A percentile compares a stretch with the other conserved stretches of the same genome.
phyloP scores from a whole-genome alignment of 2,329 filamentous ascomycete species.

The Chaetothyriales sp. region DNA sequence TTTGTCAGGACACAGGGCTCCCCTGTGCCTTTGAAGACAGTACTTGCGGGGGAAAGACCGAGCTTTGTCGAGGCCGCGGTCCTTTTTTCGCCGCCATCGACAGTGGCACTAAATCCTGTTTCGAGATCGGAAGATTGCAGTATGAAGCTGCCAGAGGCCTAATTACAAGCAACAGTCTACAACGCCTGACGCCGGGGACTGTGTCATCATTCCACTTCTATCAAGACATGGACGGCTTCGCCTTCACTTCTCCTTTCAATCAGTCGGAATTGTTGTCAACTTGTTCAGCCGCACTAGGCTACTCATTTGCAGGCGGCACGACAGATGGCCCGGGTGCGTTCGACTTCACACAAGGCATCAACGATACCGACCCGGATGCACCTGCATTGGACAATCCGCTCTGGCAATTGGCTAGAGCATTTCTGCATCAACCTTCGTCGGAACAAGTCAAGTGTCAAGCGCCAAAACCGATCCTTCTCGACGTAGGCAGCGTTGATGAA shows the following conservation, averaged over 20 bases:
- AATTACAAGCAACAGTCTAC: conserved; percentile 40
- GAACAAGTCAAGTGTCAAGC: conserved; percentile 62
- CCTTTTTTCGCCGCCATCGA: conserved; percentile 31
- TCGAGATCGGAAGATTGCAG: conserved; percentile 34
- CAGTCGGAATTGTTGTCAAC: conserved; percentile 47
- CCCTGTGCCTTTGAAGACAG: conserved; percentile 50
- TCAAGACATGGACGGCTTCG: conserved; percentile 62
- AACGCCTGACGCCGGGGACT: conserved; percentile 40
- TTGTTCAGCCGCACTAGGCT: conserved; percentile 76
- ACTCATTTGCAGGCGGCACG: conserved; percentile 84
- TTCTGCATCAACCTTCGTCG: conserved; percentile 54
- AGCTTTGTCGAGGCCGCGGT: conserved; percentile 31
- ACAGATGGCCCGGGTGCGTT: conserved; percentile 82
- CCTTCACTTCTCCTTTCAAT: conserved; percentile 55
- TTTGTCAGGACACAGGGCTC: conserved; percentile 64
- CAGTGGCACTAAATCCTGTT: conserved; percentile 34
- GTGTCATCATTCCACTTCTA: conserved; percentile 79
- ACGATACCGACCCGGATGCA: conserved; percentile 45
- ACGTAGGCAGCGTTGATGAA: conserved; percentile 62
- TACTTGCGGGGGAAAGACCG: conserved; percentile 46
- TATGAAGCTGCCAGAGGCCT: conserved; percentile 32
- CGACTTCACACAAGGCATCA: conserved; percentile 64
- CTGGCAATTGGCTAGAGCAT: conserved; percentile 60
- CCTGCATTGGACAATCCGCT: conserved; percentile 56
- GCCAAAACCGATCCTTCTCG: conserved; percentile 71